A percentile compares a stretch with the other conserved stretches of the same genome.
These are phyloP conservation scores for Calocera viscosa DNA, from an alignment of 768 basidiomycete species.

Conservation along the genomic window DNA sequence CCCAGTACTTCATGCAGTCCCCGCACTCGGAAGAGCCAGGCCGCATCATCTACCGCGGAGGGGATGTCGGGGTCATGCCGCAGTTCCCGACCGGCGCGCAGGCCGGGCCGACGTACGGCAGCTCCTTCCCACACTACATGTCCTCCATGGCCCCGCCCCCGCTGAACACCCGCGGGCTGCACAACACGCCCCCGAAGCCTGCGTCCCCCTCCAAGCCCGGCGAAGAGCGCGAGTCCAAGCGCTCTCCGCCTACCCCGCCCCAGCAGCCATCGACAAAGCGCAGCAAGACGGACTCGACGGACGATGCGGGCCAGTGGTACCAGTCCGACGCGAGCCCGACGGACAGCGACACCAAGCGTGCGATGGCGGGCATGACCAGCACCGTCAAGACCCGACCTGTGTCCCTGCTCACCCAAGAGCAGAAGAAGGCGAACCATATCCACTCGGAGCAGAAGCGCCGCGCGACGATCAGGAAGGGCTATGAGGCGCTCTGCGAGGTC, in stretches of 20 bases:
- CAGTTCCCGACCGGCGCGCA: background rate
- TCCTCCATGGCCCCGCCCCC: background rate
- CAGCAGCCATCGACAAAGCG: background rate
- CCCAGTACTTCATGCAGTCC: background rate
- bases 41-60: slow-evolving; percentile 1
- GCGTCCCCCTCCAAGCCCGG: background rate
- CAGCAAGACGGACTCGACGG: background rate
- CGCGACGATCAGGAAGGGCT: slow-evolving; percentile 78
- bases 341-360: background rate
- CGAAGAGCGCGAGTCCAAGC: background rate
- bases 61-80: background rate
- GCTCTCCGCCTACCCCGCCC: background rate
- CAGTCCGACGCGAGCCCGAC: background rate
- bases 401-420: slow-evolving; percentile 56
- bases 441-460: slow-evolving; percentile 88
- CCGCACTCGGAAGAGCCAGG: background rate
- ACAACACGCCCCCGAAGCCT: background rate
- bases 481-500: slow-evolving; percentile 73
- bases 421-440: slow-evolving; percentile 91
- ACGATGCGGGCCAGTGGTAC: background rate
- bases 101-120: background rate
- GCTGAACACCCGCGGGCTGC: background rate
- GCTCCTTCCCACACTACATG: background rate
- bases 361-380: background rate
- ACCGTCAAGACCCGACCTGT: slow-evolving; percentile 3